Percentiles rank a stretch among this genome's conserved stretches.
Evolutionary conservation across 1,139 yeast genomes (phyloP).

Genomic region (Taphrina pruni): DNA sequence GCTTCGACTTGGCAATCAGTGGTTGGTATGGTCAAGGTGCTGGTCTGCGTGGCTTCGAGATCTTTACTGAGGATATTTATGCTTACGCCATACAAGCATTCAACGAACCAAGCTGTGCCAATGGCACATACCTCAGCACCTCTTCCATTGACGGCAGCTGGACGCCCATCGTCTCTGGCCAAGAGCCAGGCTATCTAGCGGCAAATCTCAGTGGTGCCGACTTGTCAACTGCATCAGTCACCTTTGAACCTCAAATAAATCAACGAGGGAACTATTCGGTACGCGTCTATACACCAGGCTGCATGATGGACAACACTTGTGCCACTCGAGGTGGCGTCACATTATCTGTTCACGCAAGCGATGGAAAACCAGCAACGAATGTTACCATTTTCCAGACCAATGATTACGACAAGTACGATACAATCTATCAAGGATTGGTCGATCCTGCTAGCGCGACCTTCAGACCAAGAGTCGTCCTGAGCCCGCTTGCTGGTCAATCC

Average conservation of each 20-base stretch:
- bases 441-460: slow-evolving; percentile 57
- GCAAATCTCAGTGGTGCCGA: slow-evolving; percentile 52
- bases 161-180: slow-evolving; percentile 48
- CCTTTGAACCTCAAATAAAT: slow-evolving; percentile 72
- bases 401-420: slow-evolving; percentile 77
- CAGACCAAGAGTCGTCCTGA: slow-evolving; percentile 58
- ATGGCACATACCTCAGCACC: slow-evolving; percentile 49
- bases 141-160: slow-evolving; percentile 48
- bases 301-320: slow-evolving; percentile 73
- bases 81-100: slow-evolving; percentile 76
- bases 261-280: slow-evolving; percentile 78
- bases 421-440: slow-evolving; percentile 72
- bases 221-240: slow-evolving; percentile 57
- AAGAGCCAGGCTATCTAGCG: slow-evolving; percentile 45
- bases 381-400: slow-evolving; percentile 76
- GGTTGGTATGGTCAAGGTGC: slow-evolving; percentile 74
- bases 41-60: slow-evolving; percentile 72
- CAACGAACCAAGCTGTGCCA: slow-evolving; percentile 63
- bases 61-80: slow-evolving; percentile 64
- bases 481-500: slow-evolving; percentile 53
- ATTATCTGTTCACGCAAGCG: slow-evolving; percentile 65
- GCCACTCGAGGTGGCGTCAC: slow-evolving; percentile 73
- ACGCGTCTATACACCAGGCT: slow-evolving; percentile 84
- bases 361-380: slow-evolving; percentile 54
- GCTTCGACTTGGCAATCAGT: slow-evolving; percentile 68